A percentile compares a stretch with the other conserved stretches of the same genome.
phyloP scores from a whole-genome alignment of 2,329 filamentous ascomycete genomes.

The Calonectria multiphialidica region DNA sequence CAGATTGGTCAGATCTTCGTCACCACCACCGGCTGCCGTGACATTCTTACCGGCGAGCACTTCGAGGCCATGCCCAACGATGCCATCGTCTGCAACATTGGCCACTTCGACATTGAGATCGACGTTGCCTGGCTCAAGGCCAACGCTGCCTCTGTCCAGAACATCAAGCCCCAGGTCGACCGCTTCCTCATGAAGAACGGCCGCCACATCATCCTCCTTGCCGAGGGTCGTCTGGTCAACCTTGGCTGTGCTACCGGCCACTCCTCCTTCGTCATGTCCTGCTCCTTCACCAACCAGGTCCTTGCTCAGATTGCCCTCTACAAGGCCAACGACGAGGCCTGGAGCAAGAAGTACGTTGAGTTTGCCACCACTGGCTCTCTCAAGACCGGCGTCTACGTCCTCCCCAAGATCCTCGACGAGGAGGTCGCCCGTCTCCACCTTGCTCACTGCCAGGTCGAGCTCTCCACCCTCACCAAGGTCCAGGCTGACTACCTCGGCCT shows the following conservation, averaged over 20 bases:
- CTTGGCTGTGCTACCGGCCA: constrained; percentile 98
- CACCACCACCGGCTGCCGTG: constrained; percentile 98
- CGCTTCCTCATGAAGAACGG: constrained; percentile 95
- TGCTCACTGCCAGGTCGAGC: constrained; percentile 92
- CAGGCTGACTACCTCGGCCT: constrained; percentile 97
- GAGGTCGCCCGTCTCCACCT: constrained; percentile 96
- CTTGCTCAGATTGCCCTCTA: constrained; percentile 98
- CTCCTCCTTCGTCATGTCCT: constrained; percentile 99
- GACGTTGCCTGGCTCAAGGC: constrained; percentile 99
- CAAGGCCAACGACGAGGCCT: constrained; percentile 90
- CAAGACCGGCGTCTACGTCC: constrained; percentile 91
- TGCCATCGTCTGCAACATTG: constrained; percentile 99
- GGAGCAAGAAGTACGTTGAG: constrained; percentile 94
- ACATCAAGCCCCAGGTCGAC: constrained; percentile 99
- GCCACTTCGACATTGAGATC: constrained; percentile 99
- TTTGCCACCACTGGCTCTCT: constrained; percentile 95
- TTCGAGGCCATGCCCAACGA: constrained; percentile 98
- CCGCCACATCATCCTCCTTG: constrained; percentile 97
- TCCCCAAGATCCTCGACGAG: constrained; percentile 98
- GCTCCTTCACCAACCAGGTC: constrained; percentile 99
- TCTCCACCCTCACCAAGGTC: constrained; percentile 84
- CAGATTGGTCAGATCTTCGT: constrained; percentile 95
- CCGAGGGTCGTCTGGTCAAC: constrained; percentile 99
- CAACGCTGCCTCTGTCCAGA: constrained; percentile 92
- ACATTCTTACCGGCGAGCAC: constrained; percentile 92